Percentiles rank a stretch among this genome's conserved stretches.
Conservation (phyloP, 139 green algal species). For the Chlorella vulgaris region DNA sequence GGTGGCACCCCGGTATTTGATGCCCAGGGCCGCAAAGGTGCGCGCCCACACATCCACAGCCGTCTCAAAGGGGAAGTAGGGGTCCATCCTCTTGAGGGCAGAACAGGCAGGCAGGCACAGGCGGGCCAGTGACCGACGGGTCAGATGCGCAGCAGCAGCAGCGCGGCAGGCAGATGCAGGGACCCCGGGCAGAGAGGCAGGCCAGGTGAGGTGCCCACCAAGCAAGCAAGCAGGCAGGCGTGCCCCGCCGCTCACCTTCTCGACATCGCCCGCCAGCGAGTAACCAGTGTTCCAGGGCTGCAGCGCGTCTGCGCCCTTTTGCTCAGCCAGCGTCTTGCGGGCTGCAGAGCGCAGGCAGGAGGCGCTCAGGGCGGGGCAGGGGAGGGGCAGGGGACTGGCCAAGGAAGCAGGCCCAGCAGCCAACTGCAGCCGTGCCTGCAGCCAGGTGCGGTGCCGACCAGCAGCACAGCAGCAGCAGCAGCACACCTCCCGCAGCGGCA, state of each 20-base stretch:
- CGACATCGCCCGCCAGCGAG: slow-evolving; percentile 65
- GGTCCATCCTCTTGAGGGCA: slow-evolving; percentile 20
- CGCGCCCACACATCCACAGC: slow-evolving; percentile 76
- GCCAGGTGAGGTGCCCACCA: no score
- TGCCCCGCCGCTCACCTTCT: slow-evolving; percentile 24
- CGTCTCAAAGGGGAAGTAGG: slow-evolving; percentile 27
- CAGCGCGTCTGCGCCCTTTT: slow-evolving; percentile 65
- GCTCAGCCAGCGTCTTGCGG: slow-evolving; percentile 48
- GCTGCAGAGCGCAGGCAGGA: no score
- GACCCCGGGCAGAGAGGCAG: no score
- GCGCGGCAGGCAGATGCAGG: no score
- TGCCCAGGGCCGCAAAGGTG: slow-evolving; percentile 80
- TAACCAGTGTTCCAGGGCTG: slow-evolving; percentile 77
- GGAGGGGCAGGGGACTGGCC: no score
- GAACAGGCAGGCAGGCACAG: not conserved
- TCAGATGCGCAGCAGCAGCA: no score
- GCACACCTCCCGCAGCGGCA: no score
- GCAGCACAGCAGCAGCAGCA: no score
- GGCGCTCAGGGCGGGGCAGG: not conserved
- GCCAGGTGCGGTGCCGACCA: no score
- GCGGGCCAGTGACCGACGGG: not conserved
- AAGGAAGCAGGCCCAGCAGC: no score
- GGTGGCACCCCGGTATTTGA: slow-evolving; percentile 68
- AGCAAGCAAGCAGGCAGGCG: no score
- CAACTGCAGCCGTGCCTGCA: not conserved